Conservation (phyloP, 805 yeast species). For the Kodamaea leandrae region DNA sequence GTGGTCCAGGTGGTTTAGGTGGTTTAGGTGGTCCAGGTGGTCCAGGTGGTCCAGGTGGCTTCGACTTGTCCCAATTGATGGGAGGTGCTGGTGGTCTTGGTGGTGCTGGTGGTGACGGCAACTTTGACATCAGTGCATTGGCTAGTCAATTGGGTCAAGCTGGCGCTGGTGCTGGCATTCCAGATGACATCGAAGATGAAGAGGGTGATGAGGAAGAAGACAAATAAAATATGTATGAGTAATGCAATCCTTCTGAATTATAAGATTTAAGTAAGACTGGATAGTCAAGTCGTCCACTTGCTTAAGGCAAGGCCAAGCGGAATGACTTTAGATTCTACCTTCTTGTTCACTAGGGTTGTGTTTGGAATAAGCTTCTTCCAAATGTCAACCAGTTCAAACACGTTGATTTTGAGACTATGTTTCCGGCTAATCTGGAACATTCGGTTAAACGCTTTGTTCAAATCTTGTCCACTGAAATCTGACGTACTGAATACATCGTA, state of each 20-base stretch:
- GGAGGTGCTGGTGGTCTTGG: slow-evolving; percentile 36
- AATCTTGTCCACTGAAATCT: background rate
- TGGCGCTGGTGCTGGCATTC: slow-evolving; percentile 25
- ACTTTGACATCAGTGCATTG: slow-evolving; percentile 36
- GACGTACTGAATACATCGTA: background rate
- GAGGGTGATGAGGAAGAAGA: slow-evolving; percentile 25
- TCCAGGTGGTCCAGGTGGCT: slow-evolving; percentile 30
- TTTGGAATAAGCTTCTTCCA: background rate
- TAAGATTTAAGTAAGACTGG: background rate
- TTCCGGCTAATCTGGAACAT: background rate
- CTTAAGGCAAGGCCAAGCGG: background rate
- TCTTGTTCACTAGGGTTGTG: background rate
- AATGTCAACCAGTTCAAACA: background rate
- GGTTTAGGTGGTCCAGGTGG: slow-evolving; percentile 33
- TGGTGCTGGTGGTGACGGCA: slow-evolving; percentile 28
- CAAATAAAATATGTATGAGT: slow-evolving; percentile 1
- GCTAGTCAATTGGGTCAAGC: slow-evolving; percentile 47
- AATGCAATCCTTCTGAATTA: background rate
- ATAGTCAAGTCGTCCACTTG: slow-evolving; percentile 4
- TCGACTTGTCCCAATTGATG: slow-evolving; percentile 27
- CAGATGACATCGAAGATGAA: slow-evolving; percentile 20
- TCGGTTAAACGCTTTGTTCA: slow-evolving; percentile 1
- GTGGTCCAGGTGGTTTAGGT: slow-evolving; percentile 34
- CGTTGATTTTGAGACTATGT: background rate
- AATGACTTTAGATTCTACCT: background rate